A percentile compares a stretch with the other conserved stretches of the same genome.
phyloP scores from a whole-genome alignment of 2,329 filamentous ascomycete species.

The Apiospora koreana region DNA sequence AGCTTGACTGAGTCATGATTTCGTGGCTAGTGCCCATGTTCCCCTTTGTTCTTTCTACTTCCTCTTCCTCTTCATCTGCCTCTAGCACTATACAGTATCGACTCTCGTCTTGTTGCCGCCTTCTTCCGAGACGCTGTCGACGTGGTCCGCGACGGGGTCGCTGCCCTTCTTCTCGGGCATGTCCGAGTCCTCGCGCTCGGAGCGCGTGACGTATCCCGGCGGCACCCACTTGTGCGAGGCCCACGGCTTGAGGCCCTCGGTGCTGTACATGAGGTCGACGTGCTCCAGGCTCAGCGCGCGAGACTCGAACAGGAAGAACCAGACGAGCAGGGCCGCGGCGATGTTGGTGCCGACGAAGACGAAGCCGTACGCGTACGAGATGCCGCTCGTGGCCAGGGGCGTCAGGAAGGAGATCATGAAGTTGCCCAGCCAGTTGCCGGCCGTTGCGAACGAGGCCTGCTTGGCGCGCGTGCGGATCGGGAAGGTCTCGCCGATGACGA shows the following conservation, averaged over 20 bases:
- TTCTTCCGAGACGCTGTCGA: constrained; percentile 7
- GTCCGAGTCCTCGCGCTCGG: constrained; percentile 22
- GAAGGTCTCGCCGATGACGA: constrained; percentile 67
- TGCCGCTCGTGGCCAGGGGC: constrained; percentile 62
- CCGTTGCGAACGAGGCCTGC: constrained; percentile 55
- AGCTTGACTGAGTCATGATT: neutral
- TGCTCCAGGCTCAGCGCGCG: constrained; percentile 68
- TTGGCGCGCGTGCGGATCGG: constrained; percentile 56
- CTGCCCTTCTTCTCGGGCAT: neutral
- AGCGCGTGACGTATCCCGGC: constrained; percentile 43
- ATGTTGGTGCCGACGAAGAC: constrained; percentile 66
- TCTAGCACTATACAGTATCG: neutral
- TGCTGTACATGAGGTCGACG: constrained; percentile 70
- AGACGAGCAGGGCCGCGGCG: constrained; percentile 59
- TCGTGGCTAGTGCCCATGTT: neutral
- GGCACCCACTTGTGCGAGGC: constrained; percentile 56
- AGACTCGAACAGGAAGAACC: constrained; percentile 70
- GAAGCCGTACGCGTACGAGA: constrained; percentile 65
- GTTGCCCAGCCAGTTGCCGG: constrained; percentile 61
- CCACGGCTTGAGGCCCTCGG: constrained; percentile 60
- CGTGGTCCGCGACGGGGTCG: neutral
- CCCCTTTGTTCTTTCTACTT: neutral
- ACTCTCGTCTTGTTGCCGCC: neutral
- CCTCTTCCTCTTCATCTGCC: neutral
- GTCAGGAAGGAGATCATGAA: constrained; percentile 71